Evolutionary conservation across 768 basidiomycete genomes (phyloP), one percentile per base, ranked within the genome.

Genomic region (Serendipita sp.): DNA sequence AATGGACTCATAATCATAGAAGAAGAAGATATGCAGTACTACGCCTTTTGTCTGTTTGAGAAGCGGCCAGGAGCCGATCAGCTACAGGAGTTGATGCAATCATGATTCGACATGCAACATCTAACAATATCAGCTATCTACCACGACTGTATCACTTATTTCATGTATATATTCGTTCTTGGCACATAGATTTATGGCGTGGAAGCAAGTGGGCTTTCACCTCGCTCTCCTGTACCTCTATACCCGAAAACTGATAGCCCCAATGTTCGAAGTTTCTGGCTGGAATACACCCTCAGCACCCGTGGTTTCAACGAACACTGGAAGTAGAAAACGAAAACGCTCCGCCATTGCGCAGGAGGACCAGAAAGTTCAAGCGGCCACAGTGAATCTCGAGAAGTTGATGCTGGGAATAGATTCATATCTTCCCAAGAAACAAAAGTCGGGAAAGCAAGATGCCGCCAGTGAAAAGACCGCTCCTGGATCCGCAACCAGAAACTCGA

Each of bases 361-460:
- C 64, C 64, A 65, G 28, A 69, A 74, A 9, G 67, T 75, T 31
- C 71, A 68, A 61, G 67, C 71, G 14, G 76, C 77, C 16, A 76
- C 78, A 63, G 72, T 76, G 67, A 84, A 83, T 69, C 64, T 86
- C 30, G 83, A 86, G 66, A 84, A 80, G 68, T 72, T 86, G 51
- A 74, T 86, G 67, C 74, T 76, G 56, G 79, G 75, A 67, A 71
- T 85, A 42, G 71, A 69, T 34, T 63, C 63, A 50, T 42, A 42
- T 33, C 41, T 16, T 33, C 24, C 65, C 11, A 24, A 26, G 44
- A 38, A 38, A 14, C 14, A 42, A 14, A 28, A 38, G 20, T 30
- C 67, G 61, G 34, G 38, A 42, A 26, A 42, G 22, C 14, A 50
- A 61, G 28, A 34, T 51, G 67, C 38, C 66, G 65, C 41, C 42